A percentile compares a stretch with the other conserved stretches of the same genome.
Conservation (phyloP, 176 grass and related monocot genomes). For the Phoenix dactylifera region DNA sequence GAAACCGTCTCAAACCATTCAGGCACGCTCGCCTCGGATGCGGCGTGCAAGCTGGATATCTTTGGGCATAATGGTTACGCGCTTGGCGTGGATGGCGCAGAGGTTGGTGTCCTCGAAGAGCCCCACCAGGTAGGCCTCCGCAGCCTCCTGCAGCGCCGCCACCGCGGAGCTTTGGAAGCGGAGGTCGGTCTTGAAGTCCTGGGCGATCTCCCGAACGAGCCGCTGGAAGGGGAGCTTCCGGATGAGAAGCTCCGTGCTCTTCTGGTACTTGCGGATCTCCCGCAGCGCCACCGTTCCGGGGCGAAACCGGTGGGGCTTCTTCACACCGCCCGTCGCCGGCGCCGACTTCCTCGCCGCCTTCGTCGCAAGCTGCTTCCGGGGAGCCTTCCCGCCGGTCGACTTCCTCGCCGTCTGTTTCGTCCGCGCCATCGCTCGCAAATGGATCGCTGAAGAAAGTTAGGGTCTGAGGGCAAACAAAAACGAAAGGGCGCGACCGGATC, state of each 20-base stretch:
- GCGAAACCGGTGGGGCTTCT: slow-evolving; percentile 18
- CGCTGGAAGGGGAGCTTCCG: slow-evolving; percentile 24
- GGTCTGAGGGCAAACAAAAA: no score
- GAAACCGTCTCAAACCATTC: no score
- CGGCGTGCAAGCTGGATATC: no score
- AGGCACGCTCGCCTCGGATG: no score
- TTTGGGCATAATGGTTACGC: slow-evolving; percentile 19
- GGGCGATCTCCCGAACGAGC: slow-evolving; percentile 19
- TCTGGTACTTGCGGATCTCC: slow-evolving; percentile 26
- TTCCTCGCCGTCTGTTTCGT: no score
- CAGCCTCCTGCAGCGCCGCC: slow-evolving; percentile 15
- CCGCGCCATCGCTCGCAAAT: no score
- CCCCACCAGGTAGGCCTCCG: slow-evolving; percentile 18
- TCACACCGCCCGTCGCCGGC: slow-evolving; percentile 16
- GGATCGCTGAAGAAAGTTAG: no score
- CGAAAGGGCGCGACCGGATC: no score
- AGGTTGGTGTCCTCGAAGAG: slow-evolving; percentile 27
- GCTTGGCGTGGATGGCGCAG: slow-evolving; percentile 21
- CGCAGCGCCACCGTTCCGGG: slow-evolving; percentile 15
- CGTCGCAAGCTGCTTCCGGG: no score
- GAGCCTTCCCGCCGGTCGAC: no score
- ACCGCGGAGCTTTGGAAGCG: slow-evolving; percentile 24
- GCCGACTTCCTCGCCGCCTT: slow-evolving; percentile 22
- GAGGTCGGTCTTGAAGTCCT: slow-evolving; percentile 24
- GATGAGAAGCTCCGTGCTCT: slow-evolving; percentile 25